Conservation (phyloP, 257 asterid species). For the Capsicum pubescens region DNA sequence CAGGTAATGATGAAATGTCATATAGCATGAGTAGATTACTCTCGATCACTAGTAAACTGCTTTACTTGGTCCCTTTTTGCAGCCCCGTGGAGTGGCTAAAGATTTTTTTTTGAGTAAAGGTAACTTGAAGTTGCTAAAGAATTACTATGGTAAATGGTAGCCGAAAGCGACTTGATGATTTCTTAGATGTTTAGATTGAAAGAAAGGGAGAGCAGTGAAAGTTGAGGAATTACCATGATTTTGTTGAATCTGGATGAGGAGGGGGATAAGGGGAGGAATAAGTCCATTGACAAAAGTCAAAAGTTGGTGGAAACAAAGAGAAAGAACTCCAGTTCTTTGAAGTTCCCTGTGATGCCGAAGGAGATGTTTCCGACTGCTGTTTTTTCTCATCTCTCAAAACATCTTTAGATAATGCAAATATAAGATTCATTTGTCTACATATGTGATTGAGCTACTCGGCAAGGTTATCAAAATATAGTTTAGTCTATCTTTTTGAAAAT, state of each 20-base stretch:
- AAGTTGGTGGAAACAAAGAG: not conserved
- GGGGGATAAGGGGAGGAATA: not conserved
- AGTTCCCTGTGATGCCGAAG: constrained; percentile 2
- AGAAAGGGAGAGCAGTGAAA: not conserved
- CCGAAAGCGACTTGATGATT: not conserved
- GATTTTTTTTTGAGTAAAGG: not conserved
- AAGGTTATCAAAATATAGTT: not conserved
- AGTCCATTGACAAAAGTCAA: not conserved
- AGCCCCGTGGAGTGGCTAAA: not conserved
- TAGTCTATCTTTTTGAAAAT: not conserved
- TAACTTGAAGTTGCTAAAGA: not conserved
- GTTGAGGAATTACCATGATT: not conserved
- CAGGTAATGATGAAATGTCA: not conserved
- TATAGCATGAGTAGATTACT: not conserved
- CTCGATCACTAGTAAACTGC: not conserved
- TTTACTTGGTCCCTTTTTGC: not conserved
- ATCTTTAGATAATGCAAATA: not conserved
- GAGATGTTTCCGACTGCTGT: not conserved
- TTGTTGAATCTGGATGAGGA: not conserved
- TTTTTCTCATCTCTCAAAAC: not conserved
- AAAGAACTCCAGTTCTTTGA: not conserved
- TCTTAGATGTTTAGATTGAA: not conserved
- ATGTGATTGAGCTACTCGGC: constrained; percentile 7
- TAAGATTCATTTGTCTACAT: not conserved
- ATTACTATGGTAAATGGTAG: not conserved